phyloP scores from a whole-genome alignment of 2,329 filamentous ascomycete genomes.

The Fusarium multiceps region DNA sequence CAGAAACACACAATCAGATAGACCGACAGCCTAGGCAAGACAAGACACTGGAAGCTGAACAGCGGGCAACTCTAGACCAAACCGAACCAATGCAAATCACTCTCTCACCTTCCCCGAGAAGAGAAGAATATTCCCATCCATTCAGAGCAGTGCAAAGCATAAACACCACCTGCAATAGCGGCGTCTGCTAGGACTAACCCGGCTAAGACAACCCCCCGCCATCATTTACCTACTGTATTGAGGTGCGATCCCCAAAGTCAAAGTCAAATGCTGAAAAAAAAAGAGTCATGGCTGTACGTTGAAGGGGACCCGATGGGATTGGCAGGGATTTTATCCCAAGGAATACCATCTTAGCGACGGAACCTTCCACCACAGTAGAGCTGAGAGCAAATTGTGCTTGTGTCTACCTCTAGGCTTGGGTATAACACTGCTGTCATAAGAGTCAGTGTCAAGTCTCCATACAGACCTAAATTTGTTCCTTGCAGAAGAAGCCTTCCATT shows the following conservation, averaged over 20 bases:
- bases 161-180: conserved; percentile 33
- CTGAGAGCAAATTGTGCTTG: conserved; percentile 8
- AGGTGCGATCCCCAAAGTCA: conserved; percentile 18
- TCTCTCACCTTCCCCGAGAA: not conserved
- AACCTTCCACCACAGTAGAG: not conserved
- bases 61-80: not conserved
- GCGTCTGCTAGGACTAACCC: conserved; percentile 26
- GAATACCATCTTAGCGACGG: conserved; percentile 6
- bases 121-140: not conserved
- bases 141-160: conserved; percentile 19
- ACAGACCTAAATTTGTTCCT: conserved; percentile 14
- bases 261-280: conserved; percentile 26
- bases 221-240: conserved; percentile 28
- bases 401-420: not conserved
- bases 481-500: conserved; percentile 39
- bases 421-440: conserved; percentile 3
- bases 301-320: not conserved
- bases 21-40: not conserved
- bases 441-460: not conserved
- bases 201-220: conserved; percentile 19
- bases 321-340: conserved; percentile 3
- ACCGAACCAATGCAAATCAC: conserved; percentile 12
- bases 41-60: not conserved
- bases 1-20: not conserved
- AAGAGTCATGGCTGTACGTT: conserved; percentile 35